phyloP scores from a whole-genome alignment of 192 early-diverging fungal genomes.

The Podila epicladia region DNA sequence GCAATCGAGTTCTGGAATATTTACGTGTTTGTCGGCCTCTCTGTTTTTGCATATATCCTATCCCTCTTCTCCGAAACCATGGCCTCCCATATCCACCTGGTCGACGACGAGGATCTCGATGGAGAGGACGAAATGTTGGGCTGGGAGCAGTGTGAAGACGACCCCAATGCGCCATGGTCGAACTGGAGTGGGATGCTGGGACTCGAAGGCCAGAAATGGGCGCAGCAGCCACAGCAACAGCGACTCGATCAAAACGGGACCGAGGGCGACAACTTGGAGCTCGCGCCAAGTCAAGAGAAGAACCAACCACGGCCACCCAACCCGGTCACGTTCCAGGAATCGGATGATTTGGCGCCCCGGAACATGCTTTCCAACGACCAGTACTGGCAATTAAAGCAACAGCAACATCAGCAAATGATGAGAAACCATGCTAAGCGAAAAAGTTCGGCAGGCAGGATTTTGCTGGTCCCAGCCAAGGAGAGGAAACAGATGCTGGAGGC shows the following conservation, averaged over 20 bases:
- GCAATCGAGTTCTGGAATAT: conserved; percentile 52
- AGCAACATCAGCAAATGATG: conserved; percentile 7
- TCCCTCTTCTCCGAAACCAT: conserved; percentile 39
- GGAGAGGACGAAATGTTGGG: conserved; percentile 21
- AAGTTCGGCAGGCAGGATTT: conserved; percentile 3
- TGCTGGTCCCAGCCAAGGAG: conserved; percentile 24
- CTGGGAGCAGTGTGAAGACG: conserved; percentile 29
- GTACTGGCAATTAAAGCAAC: conserved; percentile 4
- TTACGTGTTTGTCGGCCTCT: conserved; percentile 42
- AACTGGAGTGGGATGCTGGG: conserved; percentile 1
- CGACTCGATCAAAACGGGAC: neutral
- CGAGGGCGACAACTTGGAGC: neutral
- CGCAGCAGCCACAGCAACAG: neutral
- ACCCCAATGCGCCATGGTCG: neutral
- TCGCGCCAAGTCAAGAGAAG: neutral
- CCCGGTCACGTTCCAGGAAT: neutral
- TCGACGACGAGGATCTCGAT: conserved; percentile 25
- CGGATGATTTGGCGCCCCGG: neutral
- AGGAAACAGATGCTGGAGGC: conserved; percentile 39
- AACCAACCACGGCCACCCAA: neutral
- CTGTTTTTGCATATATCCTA: conserved; percentile 46
- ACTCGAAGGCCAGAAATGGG: conserved; percentile 29
- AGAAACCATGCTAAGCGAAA: neutral
- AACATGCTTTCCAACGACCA: too few species aligned
- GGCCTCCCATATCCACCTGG: conserved; percentile 33